phyloP scores from a whole-genome alignment of 495 filamentous ascomycete genomes.

The Terfezia boudieri region DNA sequence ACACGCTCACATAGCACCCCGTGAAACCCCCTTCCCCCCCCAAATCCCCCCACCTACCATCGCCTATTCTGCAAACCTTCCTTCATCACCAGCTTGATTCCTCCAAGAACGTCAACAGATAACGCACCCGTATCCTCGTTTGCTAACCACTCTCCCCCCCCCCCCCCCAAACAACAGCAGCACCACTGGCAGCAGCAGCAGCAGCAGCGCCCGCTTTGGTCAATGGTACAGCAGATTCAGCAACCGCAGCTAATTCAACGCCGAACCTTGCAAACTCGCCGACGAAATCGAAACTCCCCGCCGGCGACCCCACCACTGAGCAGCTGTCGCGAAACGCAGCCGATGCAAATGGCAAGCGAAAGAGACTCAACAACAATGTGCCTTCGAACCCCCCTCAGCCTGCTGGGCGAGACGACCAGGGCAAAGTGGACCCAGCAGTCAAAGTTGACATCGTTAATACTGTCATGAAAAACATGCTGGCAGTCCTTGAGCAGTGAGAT shows the following conservation, averaged over 20 bases:
- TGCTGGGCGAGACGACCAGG: background rate
- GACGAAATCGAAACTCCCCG: background rate
- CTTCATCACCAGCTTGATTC: background rate
- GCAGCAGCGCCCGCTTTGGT: background rate
- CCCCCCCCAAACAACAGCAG: background rate
- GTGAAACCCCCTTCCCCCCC: background rate
- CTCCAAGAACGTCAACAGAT: background rate
- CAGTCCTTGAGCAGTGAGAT: conserved; percentile 12
- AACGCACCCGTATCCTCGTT: background rate
- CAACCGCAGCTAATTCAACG: too few species aligned
- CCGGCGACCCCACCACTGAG: conserved; percentile 3
- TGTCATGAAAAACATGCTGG: conserved; percentile 11
- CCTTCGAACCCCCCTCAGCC: background rate
- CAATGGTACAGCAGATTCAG: too few species aligned
- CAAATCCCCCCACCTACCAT: background rate
- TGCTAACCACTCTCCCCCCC: background rate
- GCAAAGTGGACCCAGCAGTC: background rate
- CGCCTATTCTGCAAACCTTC: background rate
- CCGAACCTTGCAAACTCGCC: background rate
- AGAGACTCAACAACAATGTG: conserved; percentile 2
- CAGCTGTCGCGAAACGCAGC: conserved; percentile 1
- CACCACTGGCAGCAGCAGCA: background rate
- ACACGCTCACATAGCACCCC: too few species aligned
- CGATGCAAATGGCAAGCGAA: conserved; percentile 10
- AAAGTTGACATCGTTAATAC: conserved; percentile 1